Conservation (phyloP, 805 yeast species). For the Groenewaldozyma salmanticensis region DNA sequence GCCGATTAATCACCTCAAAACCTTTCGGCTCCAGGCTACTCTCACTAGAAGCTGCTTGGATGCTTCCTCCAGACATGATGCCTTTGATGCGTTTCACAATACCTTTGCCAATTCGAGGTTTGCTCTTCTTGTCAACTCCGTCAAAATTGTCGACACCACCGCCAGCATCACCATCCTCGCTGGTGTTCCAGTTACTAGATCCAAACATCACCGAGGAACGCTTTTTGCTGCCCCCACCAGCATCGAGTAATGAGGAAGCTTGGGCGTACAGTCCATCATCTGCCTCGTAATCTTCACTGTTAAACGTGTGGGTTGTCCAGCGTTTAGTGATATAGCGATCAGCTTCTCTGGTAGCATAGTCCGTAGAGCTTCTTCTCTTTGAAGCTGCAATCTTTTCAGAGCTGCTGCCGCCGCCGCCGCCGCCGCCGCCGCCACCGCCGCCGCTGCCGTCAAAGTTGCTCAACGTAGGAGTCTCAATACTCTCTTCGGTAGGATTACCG, state of each 20-base stretch:
- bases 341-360: slow-evolving; percentile 53
- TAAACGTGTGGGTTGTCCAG: neutral
- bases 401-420: slow-evolving; percentile 1
- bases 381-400: neutral
- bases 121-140: neutral
- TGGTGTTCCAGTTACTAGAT: neutral
- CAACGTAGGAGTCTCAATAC: neutral
- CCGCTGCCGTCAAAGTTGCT: slow-evolving; percentile 4
- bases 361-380: slow-evolving; percentile 23
- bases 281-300: neutral
- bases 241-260: neutral
- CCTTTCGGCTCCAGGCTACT: slow-evolving; percentile 9
- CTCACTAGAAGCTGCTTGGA: neutral
- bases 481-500: neutral
- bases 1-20: slow-evolving; percentile 16
- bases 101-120: neutral
- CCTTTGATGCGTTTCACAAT: neutral
- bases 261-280: neutral
- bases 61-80: neutral
- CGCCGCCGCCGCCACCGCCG: slow-evolving; percentile 2
- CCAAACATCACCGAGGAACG: neutral
- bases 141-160: too few relatives aligned
- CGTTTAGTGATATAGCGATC: slow-evolving; percentile 34
- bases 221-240: neutral
- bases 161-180: neutral